These are phyloP conservation scores for Scedosporium dehoogii DNA, from an alignment of 2,329 filamentous ascomycete genomes.

Conservation along the genomic window DNA sequence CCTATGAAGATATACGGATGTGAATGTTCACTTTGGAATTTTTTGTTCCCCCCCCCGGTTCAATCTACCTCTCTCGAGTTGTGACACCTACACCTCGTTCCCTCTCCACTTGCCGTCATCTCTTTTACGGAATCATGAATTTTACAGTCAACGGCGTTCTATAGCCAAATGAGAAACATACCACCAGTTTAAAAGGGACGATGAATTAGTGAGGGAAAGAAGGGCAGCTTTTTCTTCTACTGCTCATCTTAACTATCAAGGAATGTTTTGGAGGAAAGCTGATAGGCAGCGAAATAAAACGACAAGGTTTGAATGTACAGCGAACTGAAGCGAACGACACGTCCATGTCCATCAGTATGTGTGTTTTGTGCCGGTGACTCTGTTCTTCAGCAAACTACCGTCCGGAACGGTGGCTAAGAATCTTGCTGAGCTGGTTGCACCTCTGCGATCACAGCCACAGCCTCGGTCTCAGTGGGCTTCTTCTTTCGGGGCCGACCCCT, in stretches of 20 bases:
- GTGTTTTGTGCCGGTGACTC: no score
- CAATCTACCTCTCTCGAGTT: no score
- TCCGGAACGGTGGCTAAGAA: not conserved
- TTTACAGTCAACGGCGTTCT: not conserved
- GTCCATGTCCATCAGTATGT: no score
- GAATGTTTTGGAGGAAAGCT: no score
- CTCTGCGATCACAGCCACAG: not conserved
- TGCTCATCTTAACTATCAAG: not conserved
- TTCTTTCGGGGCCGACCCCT: conserved; percentile 3
- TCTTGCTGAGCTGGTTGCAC: not conserved
- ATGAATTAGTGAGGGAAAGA: not conserved
- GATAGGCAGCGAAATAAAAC: no score
- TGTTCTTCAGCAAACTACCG: not conserved
- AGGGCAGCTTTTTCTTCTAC: not conserved
- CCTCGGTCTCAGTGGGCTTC: not conserved
- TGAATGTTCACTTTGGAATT: no score
- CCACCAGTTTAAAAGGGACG: not conserved
- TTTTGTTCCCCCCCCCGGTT: no score
- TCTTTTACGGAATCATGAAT: not conserved
- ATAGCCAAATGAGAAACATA: not conserved
- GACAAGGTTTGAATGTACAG: no score
- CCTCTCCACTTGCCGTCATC: not conserved
- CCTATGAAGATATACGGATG: no score
- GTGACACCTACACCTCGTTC: no score
- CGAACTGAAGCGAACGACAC: no score